A percentile compares a stretch with the other conserved stretches of the same genome.
Evolutionary conservation across 306 rosid species (phyloP).

Genomic region (Trifolium pratense): DNA sequence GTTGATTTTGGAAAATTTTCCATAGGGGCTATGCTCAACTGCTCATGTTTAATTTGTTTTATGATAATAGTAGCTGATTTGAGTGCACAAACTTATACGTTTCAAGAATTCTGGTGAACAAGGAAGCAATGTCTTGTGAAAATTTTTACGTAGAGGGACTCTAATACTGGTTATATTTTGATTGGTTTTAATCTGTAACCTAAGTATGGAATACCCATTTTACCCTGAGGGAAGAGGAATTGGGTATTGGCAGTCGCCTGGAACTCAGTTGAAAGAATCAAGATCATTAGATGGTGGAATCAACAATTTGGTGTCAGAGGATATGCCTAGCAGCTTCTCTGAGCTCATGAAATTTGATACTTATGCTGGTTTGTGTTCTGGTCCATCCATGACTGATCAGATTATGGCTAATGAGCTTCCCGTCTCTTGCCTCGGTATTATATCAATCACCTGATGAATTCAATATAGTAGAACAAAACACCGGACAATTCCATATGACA

Average conservation of each 20-base stretch:
- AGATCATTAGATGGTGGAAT: conserved; percentile 49
- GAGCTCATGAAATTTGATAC: conserved; percentile 71
- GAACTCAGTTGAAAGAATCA: conserved; percentile 54
- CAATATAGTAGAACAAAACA: conserved; percentile 48
- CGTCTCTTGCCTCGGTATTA: conserved; percentile 46
- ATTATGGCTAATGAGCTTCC: conserved; percentile 50
- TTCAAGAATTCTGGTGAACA: conserved; percentile 22
- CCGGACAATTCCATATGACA: conserved; percentile 40
- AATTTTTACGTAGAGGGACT: conserved; percentile 27
- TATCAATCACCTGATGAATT: conserved; percentile 50
- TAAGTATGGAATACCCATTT: conserved; percentile 62
- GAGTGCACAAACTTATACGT: conserved; percentile 17
- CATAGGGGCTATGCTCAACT: conserved; percentile 8
- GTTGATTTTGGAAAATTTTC: conserved; percentile 6
- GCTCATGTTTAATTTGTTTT: conserved; percentile 37
- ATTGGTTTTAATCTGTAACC: conserved; percentile 26
- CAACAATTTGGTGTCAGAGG: conserved; percentile 55
- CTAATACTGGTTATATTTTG: conserved; percentile 26
- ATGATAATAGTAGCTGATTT: conserved; percentile 30
- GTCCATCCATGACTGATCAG: conserved; percentile 58
- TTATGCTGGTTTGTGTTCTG: conserved; percentile 63
- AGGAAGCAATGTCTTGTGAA: conserved; percentile 26
- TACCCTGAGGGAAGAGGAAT: conserved; percentile 47
- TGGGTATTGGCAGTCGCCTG: conserved; percentile 55
- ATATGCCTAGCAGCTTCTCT: conserved; percentile 55